Conservation (phyloP, 2,329 filamentous ascomycete species). For the Diaporthe citri region DNA sequence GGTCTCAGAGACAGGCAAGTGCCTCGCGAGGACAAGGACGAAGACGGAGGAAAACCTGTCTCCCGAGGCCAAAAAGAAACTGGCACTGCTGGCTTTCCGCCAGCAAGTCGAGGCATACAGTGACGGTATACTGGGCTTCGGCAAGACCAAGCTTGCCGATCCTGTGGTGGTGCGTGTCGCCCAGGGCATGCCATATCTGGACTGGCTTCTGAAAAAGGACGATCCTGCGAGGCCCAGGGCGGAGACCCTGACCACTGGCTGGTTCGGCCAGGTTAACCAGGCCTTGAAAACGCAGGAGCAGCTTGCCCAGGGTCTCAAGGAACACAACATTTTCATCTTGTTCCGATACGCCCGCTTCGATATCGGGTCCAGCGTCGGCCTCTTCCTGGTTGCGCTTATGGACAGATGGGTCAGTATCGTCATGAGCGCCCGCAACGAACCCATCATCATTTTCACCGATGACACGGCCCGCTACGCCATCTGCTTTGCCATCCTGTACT, state of each 20-base stretch:
- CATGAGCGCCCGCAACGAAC: constrained; percentile 48
- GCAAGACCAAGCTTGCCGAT: constrained; percentile 38
- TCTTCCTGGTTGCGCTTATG: constrained; percentile 55
- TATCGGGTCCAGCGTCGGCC: constrained; percentile 52
- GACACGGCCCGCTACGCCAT: constrained; percentile 51
- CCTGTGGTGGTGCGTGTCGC: constrained; percentile 44
- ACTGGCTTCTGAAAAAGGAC: constrained; percentile 54
- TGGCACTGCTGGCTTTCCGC: constrained; percentile 48
- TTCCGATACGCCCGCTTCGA: constrained; percentile 53
- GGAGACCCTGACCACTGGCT: constrained; percentile 50
- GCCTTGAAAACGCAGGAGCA: constrained; percentile 51
- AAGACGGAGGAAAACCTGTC: constrained; percentile 42
- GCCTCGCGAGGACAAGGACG: constrained; percentile 1
- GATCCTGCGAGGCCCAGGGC: constrained; percentile 45
- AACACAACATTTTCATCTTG: constrained; percentile 54
- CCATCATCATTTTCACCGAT: constrained; percentile 48
- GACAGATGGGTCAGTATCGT: constrained; percentile 54
- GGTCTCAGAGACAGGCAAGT: constrained; percentile 24
- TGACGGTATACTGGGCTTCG: constrained; percentile 36
- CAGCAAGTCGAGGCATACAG: constrained; percentile 50
- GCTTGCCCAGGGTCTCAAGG: constrained; percentile 52
- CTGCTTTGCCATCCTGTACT: constrained; percentile 56
- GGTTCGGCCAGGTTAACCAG: constrained; percentile 52
- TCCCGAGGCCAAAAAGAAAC: constrained; percentile 41
- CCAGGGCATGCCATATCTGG: constrained; percentile 49